These are phyloP conservation scores for Saccharum spontaneum DNA, from an alignment of 176 grass and related monocot genomes.

Conservation along the genomic window DNA sequence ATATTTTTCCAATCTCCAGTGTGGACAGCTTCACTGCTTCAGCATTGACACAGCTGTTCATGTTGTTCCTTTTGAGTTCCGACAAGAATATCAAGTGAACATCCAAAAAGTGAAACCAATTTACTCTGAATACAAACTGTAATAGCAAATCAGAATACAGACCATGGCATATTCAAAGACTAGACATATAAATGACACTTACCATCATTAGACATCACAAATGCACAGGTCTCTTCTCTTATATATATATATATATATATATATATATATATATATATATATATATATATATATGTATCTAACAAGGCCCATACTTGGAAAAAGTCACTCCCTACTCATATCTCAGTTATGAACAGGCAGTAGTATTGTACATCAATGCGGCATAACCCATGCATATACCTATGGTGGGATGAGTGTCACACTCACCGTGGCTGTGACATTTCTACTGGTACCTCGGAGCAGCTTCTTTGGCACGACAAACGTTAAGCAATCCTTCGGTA, in stretches of 20 bases:
- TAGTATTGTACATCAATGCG: neutral
- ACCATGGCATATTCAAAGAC: no score
- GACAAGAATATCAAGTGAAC: neutral
- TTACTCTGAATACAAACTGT: neutral
- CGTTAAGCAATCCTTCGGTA: neutral
- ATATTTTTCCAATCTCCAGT: neutral
- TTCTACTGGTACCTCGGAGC: neutral
- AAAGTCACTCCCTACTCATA: neutral
- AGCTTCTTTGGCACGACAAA: constrained; percentile 1
- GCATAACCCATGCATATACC: neutral
- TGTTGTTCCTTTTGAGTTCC: neutral
- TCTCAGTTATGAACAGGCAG: neutral
- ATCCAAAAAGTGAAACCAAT: neutral
- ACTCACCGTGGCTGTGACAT: neutral
- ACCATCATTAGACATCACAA: neutral
- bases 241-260: no score
- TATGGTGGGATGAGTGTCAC: constrained; percentile 3
- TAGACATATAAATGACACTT: neutral
- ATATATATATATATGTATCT: no score
- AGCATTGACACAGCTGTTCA: neutral
- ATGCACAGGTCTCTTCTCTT: no score
- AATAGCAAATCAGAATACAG: neutral
- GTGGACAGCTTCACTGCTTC: neutral
- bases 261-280: no score
- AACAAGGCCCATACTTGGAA: neutral